Evolutionary conservation across 306 rosid species (phyloP).

Genomic region (Rosa lucieae): DNA sequence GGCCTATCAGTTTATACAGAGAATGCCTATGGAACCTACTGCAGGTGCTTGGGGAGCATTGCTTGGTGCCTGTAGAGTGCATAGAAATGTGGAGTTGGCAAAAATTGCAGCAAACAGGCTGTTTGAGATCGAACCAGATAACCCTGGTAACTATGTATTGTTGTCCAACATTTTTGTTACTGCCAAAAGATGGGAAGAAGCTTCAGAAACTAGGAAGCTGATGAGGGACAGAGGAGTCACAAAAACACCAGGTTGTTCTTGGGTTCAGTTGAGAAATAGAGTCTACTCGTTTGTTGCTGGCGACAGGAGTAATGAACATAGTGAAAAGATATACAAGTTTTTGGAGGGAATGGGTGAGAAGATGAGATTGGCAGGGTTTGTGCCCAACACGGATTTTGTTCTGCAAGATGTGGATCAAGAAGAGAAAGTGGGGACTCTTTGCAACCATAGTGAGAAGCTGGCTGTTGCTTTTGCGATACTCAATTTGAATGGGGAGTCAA

Average conservation of each 20-base stretch:
- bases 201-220: slow-evolving; percentile 50
- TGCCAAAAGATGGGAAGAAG: slow-evolving; percentile 57
- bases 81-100: slow-evolving; percentile 44
- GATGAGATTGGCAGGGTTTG: slow-evolving; percentile 49
- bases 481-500: slow-evolving; percentile 42
- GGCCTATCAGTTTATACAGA: slow-evolving; percentile 45
- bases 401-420: slow-evolving; percentile 59
- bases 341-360: slow-evolving; percentile 44
- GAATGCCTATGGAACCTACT: slow-evolving; percentile 58
- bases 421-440: slow-evolving; percentile 48
- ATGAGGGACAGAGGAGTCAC: slow-evolving; percentile 52
- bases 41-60: slow-evolving; percentile 60
- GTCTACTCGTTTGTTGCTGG: slow-evolving; percentile 50
- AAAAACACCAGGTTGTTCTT: slow-evolving; percentile 60
- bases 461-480: slow-evolving; percentile 57
- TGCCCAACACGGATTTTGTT: slow-evolving; percentile 52
- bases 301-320: slow-evolving; percentile 41
- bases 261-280: slow-evolving; percentile 54
- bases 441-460: slow-evolving; percentile 53
- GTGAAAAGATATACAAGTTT: slow-evolving; percentile 31
- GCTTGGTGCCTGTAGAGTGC: slow-evolving; percentile 57
- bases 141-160: slow-evolving; percentile 45
- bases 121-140: slow-evolving; percentile 56
- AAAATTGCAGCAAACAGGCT: slow-evolving; percentile 47
- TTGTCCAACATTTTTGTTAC: slow-evolving; percentile 45